phyloP scores from a whole-genome alignment of 2,329 filamentous ascomycete genomes.

The Trichoderma gracile region DNA sequence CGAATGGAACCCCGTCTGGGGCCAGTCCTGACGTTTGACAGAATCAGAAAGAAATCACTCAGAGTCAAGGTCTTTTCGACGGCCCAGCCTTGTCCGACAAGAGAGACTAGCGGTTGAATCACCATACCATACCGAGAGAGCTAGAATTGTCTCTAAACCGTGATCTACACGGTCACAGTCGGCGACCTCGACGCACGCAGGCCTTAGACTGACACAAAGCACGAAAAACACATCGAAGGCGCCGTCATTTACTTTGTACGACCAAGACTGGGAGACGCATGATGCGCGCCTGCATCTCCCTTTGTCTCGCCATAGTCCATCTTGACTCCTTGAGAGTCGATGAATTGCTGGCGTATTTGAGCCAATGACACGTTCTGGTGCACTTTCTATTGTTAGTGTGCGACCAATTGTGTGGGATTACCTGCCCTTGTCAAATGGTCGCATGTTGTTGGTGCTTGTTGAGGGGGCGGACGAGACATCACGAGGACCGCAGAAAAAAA shows the following conservation, averaged over 20 bases:
- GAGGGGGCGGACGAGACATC: slow-evolving; percentile 10
- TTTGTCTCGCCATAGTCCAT: slow-evolving; percentile 8
- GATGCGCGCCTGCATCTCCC: slow-evolving; percentile 16
- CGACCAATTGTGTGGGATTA: slow-evolving; percentile 7
- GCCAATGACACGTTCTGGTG: background rate
- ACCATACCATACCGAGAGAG: background rate
- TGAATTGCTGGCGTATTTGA: background rate
- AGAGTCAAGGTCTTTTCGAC: background rate
- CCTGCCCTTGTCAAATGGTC: background rate
- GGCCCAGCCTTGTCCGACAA: no score
- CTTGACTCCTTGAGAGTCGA: background rate
- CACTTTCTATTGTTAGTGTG: slow-evolving; percentile 5
- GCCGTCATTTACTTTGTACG: background rate
- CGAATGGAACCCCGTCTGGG: background rate
- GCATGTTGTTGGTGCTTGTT: slow-evolving; percentile 9
- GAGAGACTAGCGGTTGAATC: background rate
- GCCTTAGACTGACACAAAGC: background rate
- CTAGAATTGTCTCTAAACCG: slow-evolving; percentile 1
- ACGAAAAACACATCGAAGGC: no score
- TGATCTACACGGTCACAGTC: background rate
- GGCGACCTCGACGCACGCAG: background rate
- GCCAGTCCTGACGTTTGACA: background rate
- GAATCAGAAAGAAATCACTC: slow-evolving; percentile 1
- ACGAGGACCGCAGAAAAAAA: slow-evolving; percentile 23
- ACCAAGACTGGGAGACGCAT: background rate